Conservation (phyloP, 371 early-diverging fungal species). For the Synchytrium microbalum region DNA sequence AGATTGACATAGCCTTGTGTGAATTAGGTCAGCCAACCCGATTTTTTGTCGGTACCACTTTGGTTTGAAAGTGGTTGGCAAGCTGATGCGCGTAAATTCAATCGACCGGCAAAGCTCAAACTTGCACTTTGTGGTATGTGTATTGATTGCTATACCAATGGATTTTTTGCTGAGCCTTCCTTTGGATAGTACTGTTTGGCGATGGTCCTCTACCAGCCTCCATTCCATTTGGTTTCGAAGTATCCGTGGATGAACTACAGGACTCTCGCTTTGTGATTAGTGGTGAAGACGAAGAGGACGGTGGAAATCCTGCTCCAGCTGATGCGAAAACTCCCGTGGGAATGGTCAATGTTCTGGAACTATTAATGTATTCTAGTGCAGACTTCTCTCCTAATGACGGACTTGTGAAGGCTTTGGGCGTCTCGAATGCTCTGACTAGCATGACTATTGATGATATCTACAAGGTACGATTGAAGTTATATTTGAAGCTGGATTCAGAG, state of each 20-base stretch:
- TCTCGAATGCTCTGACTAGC: conserved; percentile 15
- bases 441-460: conserved; percentile 22
- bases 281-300: background rate
- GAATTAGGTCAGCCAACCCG: conserved; percentile 24
- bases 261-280: background rate
- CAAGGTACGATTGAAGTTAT: conserved; percentile 24
- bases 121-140: conserved; percentile 29
- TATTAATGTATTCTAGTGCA: conserved; percentile 23
- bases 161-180: background rate
- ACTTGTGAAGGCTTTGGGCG: conserved; percentile 32
- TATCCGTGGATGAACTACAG: background rate
- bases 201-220: conserved; percentile 9
- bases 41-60: conserved; percentile 27
- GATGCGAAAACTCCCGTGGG: background rate
- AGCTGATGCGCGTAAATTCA: conserved; percentile 23
- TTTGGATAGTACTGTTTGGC: conserved; percentile 2
- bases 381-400: conserved; percentile 28
- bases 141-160: background rate
- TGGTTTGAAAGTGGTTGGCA: conserved; percentile 39
- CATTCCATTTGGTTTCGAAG: background rate
- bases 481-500: background rate
- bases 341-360: conserved; percentile 21
- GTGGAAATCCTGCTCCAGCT: conserved; percentile 5
- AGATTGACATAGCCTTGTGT: background rate
- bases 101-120: conserved; percentile 35